These are phyloP conservation scores for Blastobotrys petasosporus DNA, from an alignment of 1,139 yeast species.

Conservation along the genomic window DNA sequence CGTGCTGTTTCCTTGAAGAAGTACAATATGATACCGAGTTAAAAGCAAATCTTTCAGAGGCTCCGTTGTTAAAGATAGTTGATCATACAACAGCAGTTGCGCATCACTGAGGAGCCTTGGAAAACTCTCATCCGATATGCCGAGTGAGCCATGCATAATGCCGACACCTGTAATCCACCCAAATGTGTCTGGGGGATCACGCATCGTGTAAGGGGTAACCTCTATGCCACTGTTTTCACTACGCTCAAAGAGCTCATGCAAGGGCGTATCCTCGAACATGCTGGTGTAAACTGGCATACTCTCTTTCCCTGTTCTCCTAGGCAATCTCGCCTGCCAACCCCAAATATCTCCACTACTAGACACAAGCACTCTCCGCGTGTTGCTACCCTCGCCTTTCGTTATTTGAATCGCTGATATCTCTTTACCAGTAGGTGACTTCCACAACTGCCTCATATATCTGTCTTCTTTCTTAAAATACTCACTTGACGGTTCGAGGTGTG, in stretches of 20 bases:
- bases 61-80: constrained; percentile 31
- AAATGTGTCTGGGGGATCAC: constrained; percentile 24
- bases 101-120: constrained; percentile 20
- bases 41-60: constrained; percentile 27
- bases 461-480: constrained; percentile 42
- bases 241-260: constrained; percentile 26
- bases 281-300: constrained; percentile 29
- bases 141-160: constrained; percentile 38
- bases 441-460: constrained; percentile 37
- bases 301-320: constrained; percentile 20
- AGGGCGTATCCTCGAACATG: constrained; percentile 27
- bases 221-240: constrained; percentile 18
- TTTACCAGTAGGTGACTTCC: constrained; percentile 30
- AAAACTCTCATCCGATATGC: too few species aligned
- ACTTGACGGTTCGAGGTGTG: constrained; percentile 40
- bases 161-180: constrained; percentile 47
- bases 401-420: constrained; percentile 20
- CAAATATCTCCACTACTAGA: constrained; percentile 39
- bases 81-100: constrained; percentile 38
- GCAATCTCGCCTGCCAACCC: constrained; percentile 36
- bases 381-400: constrained; percentile 2
- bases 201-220: constrained; percentile 18
- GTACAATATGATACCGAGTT: constrained; percentile 49
- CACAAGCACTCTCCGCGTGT: constrained; percentile 28
- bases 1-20: constrained; percentile 41